phyloP scores from a whole-genome alignment of 2,329 filamentous ascomycete species.

The Talaromyces atroroseus region DNA sequence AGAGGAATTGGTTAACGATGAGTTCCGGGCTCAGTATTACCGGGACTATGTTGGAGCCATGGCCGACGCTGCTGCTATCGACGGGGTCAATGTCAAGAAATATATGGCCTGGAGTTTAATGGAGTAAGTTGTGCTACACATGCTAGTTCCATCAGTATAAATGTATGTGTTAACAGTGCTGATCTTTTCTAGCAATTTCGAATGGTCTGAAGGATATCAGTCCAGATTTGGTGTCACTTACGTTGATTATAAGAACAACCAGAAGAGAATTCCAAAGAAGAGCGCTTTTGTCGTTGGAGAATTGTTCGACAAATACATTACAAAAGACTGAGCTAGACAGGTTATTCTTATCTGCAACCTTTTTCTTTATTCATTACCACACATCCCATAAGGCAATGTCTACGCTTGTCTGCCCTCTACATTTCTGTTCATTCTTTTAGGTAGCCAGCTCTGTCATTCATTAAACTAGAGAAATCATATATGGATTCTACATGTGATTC shows the following conservation, averaged over 20 bases:
- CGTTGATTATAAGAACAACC: constrained; percentile 73
- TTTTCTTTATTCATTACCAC: not conserved
- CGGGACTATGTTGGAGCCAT: constrained; percentile 69
- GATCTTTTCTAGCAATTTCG: constrained; percentile 63
- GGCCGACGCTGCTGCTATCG: constrained; percentile 63
- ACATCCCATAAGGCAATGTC: not conserved
- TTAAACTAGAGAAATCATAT: not conserved
- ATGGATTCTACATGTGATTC: not conserved
- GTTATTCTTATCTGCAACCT: not conserved
- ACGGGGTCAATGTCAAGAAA: constrained; percentile 71
- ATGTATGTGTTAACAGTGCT: too few relatives aligned
- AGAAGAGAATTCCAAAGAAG: constrained; percentile 79
- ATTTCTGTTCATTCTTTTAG: not conserved
- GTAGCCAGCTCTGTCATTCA: not conserved
- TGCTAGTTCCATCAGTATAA: not conserved
- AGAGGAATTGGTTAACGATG: constrained; percentile 70
- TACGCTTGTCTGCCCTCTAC: not conserved
- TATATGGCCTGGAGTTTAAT: constrained; percentile 86
- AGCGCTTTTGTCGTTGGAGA: constrained; percentile 66
- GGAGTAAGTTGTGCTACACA: constrained; percentile 52
- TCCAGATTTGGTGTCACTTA: constrained; percentile 79
- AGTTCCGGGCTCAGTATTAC: constrained; percentile 77
- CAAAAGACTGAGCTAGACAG: constrained; percentile 45
- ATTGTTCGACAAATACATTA: constrained; percentile 66
- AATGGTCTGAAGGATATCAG: constrained; percentile 88